Evolutionary conservation across 2,329 filamentous ascomycete species (phyloP), one percentile per base, ranked within the genome.

Genomic region (Arthroderma sp.): DNA sequence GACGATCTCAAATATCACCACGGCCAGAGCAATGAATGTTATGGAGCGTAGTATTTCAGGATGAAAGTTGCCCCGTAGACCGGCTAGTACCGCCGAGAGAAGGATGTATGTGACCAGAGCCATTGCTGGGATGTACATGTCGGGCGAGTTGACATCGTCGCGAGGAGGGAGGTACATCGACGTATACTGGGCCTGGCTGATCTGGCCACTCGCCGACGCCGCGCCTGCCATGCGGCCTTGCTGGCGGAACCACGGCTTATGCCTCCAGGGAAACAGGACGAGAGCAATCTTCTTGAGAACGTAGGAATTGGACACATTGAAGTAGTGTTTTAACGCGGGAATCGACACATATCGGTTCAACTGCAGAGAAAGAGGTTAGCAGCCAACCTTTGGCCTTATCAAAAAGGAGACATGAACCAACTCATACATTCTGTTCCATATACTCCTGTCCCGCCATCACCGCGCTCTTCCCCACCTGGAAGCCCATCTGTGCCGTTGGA

Each of bases 91-190:
- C 0, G 91, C 93, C 4, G 88, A 94, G 9, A 98, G 81, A 35
- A 98, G 85, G 63, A 98, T 95, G 73, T 98, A 98, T 23, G 93
- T 98, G 51, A 97, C 90, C 56, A 98, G 79, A 1, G 93, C 91
- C 93, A 98, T 98, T 67, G 94, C 86, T 59, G 91, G 91, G 66
- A 98, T 98, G 76, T 98, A 98, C 91, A 98, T 97, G 74, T 98
- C 93, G 15, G 94, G 93, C 63, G 89, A 94, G 74, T 98, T 98
- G 72, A 97, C 79, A 69, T 98, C 93, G 71, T 98, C 91, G 62
- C 93, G 81, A 1, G 93, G 93, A 4, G 93, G 89, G 6, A 96
- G 80, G 73, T 93, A 98, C 68, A 73, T 75, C 58, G 74, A 76
- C 31, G 71, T 74, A 62, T 77, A 76, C 63, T 76, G 70, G 66